phyloP scores from a whole-genome alignment of 495 filamentous ascomycete species.

The Xylaria intraflava region DNA sequence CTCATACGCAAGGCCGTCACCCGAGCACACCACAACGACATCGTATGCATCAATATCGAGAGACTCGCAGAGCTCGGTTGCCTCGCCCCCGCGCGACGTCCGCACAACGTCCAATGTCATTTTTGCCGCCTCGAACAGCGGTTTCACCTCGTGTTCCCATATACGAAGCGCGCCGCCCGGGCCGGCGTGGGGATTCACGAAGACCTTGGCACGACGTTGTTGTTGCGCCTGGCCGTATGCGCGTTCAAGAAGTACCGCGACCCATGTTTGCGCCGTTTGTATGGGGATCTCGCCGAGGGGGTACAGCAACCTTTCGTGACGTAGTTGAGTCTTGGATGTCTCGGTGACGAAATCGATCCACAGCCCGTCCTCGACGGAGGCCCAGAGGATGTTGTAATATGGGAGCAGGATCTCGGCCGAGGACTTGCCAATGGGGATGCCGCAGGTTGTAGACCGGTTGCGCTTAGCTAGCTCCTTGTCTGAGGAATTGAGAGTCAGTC shows the following conservation, averaged over 20 bases:
- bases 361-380: constrained; percentile 51
- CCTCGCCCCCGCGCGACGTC: constrained; percentile 70
- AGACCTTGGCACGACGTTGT: constrained; percentile 71
- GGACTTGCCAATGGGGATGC: constrained; percentile 17
- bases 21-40: constrained; percentile 80
- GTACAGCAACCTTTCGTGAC: constrained; percentile 55
- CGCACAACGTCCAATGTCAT: constrained; percentile 70
- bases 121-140: constrained; percentile 74
- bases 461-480: constrained; percentile 14
- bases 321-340: constrained; percentile 49
- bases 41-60: constrained; percentile 78
- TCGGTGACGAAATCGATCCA: constrained; percentile 66
- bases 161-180: constrained; percentile 67
- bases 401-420: constrained; percentile 44
- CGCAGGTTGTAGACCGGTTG: constrained; percentile 17
- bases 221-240: constrained; percentile 64
- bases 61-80: constrained; percentile 66
- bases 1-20: constrained; percentile 87
- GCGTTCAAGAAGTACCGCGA: constrained; percentile 53
- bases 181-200: constrained; percentile 88
- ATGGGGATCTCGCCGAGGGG: constrained; percentile 31
- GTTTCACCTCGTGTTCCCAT: constrained; percentile 70
- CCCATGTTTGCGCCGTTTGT: constrained; percentile 50
- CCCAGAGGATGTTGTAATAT: constrained; percentile 82
- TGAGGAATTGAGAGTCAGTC: constrained; percentile 6